Evolutionary conservation across 495 filamentous ascomycete genomes (phyloP), one percentile per base, ranked within the genome.

Genomic region (Talaromyces borbonicus): DNA sequence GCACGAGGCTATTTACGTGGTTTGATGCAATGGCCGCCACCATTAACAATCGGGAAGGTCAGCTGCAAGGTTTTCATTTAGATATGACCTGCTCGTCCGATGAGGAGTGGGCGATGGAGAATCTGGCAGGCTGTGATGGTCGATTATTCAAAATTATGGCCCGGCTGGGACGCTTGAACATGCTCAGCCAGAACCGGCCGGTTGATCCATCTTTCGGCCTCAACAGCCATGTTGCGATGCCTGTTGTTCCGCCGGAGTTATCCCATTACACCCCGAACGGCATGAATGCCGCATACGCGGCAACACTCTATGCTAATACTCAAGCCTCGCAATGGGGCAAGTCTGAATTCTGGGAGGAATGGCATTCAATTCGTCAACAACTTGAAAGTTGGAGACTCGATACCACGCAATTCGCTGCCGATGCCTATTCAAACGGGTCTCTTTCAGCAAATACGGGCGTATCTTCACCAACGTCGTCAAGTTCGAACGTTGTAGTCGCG

Each of bases 1-100:
- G 95, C 69, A 87, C 94, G 49, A 81, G 87, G n/a, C 80, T 95
- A 56, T 96, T 96, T 56, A 92, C 88, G 12, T 95, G 89, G 77
- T 87, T 93, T 52, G 90, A 95, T 59, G 89, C 87, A n/a, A 84
- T 95, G 68, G 88, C 86, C 0, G 85, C 87, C 22, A 87, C 85
- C 38, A 83, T 94, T 48, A 95, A 96, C 54, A 85, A 95, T 58
- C 79, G 90, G 46, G 90, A 95, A 59, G 77, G 84, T n/a, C 86
- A 94, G 56, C 75, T 97, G 22, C 81, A 80, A 46, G 81, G 80
- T 11, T 73, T 71, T 19, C 79, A 77, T 44, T 58, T 86, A 20
- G 80, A 85, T 44, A 79, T 84, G 63, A 70, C 78, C 53, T 78
- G 80, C 25, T 69, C 72, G 19, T 73, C 79, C 2, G 71, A 79